Evolutionary conservation across 1,284 basidiomycete genomes (phyloP).

Genomic region (Ustilago sp.): DNA sequence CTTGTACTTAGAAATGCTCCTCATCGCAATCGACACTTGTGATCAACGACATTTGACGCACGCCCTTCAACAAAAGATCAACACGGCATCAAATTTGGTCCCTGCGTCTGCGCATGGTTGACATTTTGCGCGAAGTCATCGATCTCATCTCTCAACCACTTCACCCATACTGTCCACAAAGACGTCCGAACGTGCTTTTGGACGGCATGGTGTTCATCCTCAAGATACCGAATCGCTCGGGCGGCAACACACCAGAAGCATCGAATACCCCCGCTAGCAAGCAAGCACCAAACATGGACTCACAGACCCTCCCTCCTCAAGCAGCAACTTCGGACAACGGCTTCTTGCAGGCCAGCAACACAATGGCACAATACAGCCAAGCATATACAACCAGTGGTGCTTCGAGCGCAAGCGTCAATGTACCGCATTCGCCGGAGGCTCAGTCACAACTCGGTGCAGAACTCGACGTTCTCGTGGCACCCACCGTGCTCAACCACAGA

Average conservation of each 20-base stretch:
- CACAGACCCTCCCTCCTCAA: background rate
- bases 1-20: no score
- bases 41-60: no score
- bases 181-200: background rate
- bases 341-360: conserved; percentile 2
- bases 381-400: background rate
- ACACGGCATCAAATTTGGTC: conserved; percentile 1
- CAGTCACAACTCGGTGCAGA: conserved; percentile 9
- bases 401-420: background rate
- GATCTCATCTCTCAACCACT: background rate
- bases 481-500: conserved; percentile 61
- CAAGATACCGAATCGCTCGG: conserved; percentile 58
- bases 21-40: no score
- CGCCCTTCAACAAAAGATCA: conserved; percentile 16
- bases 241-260: conserved; percentile 45
- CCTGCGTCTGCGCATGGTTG: conserved; percentile 9
- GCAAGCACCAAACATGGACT: background rate
- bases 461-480: conserved; percentile 63
- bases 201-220: conserved; percentile 61
- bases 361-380: background rate
- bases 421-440: background rate
- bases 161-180: background rate
- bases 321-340: background rate
- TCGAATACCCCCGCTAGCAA: conserved; percentile 27
- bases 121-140: background rate